Percentiles rank a stretch among this genome's conserved stretches.
Conservation (phyloP, 345 rosid genomes). For the Lepidium didymum region DNA sequence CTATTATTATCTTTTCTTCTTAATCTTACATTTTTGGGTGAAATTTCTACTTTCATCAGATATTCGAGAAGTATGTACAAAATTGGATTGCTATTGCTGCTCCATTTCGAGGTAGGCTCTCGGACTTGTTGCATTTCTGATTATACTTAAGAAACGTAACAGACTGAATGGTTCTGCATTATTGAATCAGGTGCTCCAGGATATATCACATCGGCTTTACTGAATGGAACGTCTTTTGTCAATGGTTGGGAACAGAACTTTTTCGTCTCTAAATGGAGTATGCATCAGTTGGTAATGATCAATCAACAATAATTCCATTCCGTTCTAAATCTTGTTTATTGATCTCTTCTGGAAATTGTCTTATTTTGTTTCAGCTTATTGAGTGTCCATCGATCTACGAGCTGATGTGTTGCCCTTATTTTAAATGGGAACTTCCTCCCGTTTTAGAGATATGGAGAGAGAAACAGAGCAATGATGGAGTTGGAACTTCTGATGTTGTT, state of each 20-base stretch:
- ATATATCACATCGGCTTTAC: slow-evolving; percentile 65
- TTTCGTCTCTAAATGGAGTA: slow-evolving; percentile 97
- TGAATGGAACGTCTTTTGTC: slow-evolving; percentile 95
- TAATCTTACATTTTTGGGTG: not conserved
- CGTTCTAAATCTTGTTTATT: not conserved
- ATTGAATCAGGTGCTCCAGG: slow-evolving; percentile 80
- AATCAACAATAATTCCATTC: not conserved
- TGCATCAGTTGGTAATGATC: slow-evolving; percentile 82
- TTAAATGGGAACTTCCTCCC: slow-evolving; percentile 57
- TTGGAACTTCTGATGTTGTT: slow-evolving; percentile 39
- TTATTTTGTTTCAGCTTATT: slow-evolving; percentile 51
- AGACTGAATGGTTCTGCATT: not conserved
- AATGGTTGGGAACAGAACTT: slow-evolving; percentile 98
- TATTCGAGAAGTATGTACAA: slow-evolving; percentile 82
- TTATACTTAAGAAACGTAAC: not conserved
- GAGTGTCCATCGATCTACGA: slow-evolving; percentile 90
- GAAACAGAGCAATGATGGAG: slow-evolving; percentile 33
- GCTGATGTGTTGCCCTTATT: slow-evolving; percentile 69
- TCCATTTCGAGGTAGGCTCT: slow-evolving; percentile 62
- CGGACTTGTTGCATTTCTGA: not conserved
- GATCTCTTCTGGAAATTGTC: not conserved
- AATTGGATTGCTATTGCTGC: slow-evolving; percentile 97
- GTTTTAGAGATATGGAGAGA: slow-evolving; percentile 71
- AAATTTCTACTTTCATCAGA: slow-evolving; percentile 29
- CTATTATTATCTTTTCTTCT: not conserved